Evolutionary conservation across 2,329 filamentous ascomycete genomes (phyloP), one percentile per base, ranked within the genome.

Genomic region (Macrophomina phaseolina): DNA sequence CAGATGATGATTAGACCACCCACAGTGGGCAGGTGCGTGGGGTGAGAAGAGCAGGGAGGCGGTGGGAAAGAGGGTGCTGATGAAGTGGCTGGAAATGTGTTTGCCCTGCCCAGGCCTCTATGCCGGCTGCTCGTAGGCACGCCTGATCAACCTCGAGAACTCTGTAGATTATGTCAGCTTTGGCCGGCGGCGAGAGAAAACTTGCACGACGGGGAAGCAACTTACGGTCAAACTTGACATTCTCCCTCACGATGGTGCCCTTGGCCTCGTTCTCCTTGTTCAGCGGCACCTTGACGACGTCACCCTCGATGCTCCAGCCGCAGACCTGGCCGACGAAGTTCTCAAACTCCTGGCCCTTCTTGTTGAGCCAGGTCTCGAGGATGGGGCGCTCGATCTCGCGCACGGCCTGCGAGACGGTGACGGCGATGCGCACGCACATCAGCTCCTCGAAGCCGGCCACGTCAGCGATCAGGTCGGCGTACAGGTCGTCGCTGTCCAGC

Each of bases 261-360:
- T 94, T 91, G 49, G 92, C 94, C 86, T 97, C 93, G 79, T 97
- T 97, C 82, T 99, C 95, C 77, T 95, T 92, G 84, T 99, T 99
- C 75, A 90, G 84, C 66, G 95, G 95, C 66, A 99, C 87, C 79
- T 88, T 87, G 70, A 97, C 89, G 69, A 75, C 81, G 46, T 78
- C 77, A 36, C 84, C 88, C 68, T 92, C 90, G 49, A 97, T 85
- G 73, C 87, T 87, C 93, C 94, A 99, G 71, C 91, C 92, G 76
- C 91, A 95, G 14, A 84, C 80, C 58, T 80, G 82, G 65, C 78
- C 78, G 16, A 84, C 80, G 66, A 84, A 85, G 67, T 81, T 76
- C 64, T 84, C 81, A 68, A 85, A 84, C 68, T 82, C 81, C 48
- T 73, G 73, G 65, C 81, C 82, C 11, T 73, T 72, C 34, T 83